Evolutionary conservation across 2,329 filamentous ascomycete species (phyloP).

Genomic region (Alternaria sp.): DNA sequence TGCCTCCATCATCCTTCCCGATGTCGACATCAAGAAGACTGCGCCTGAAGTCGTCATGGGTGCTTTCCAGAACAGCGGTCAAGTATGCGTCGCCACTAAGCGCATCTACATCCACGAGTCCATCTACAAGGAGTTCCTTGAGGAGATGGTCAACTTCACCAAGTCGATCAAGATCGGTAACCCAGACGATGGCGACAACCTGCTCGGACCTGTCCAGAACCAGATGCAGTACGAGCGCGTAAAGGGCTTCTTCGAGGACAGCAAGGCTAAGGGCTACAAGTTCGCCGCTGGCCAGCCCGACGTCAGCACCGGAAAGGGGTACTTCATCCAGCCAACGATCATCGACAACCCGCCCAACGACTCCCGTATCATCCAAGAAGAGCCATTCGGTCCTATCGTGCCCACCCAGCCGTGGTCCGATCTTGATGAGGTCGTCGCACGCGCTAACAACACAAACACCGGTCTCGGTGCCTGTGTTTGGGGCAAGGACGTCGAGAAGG

Average conservation of each 20-base stretch:
- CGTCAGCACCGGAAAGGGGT: slow-evolving; percentile 52
- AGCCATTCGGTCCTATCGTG: slow-evolving; percentile 70
- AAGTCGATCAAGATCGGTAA: slow-evolving; percentile 50
- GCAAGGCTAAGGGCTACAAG: slow-evolving; percentile 60
- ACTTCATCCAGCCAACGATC: slow-evolving; percentile 66
- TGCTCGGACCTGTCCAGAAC: slow-evolving; percentile 69
- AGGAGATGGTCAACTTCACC: slow-evolving; percentile 55
- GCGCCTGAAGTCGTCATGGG: slow-evolving; percentile 58
- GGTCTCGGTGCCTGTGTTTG: slow-evolving; percentile 63
- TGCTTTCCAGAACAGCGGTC: slow-evolving; percentile 64
- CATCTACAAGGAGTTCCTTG: slow-evolving; percentile 47
- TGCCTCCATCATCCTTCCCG: slow-evolving; percentile 63
- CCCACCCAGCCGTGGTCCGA: slow-evolving; percentile 68
- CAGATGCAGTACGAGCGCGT: slow-evolving; percentile 68
- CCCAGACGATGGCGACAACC: slow-evolving; percentile 51
- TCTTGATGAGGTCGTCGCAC: slow-evolving; percentile 58
- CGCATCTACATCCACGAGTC: slow-evolving; percentile 48
- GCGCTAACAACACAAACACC: slow-evolving; percentile 56
- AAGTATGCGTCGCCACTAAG: slow-evolving; percentile 50
- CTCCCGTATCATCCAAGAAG: slow-evolving; percentile 64
- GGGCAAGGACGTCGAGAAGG: slow-evolving; percentile 51
- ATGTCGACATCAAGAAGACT: slow-evolving; percentile 61
- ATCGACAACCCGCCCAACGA: slow-evolving; percentile 65
- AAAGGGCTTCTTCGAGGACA: slow-evolving; percentile 62
- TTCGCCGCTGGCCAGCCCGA: slow-evolving; percentile 58